Percentiles rank a stretch among this genome's conserved stretches.
phyloP scores from a whole-genome alignment of 2,329 filamentous ascomycete genomes.

The Zopfia rhizophila region DNA sequence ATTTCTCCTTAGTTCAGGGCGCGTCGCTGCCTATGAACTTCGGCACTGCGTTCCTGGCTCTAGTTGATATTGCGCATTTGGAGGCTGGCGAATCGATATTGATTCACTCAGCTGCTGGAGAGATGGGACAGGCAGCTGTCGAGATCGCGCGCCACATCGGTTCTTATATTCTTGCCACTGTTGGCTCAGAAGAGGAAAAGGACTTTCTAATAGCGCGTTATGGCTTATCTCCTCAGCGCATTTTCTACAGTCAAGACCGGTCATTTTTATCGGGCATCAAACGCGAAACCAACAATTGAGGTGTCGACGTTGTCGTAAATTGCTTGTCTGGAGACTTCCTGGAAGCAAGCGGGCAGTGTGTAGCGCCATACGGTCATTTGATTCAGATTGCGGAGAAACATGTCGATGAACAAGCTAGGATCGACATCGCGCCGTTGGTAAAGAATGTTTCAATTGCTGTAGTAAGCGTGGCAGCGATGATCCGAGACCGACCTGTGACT shows the following conservation, averaged over 20 bases:
- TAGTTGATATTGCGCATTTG: conserved; percentile 34
- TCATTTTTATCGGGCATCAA: conserved; percentile 33
- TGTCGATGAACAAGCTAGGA: too few relatives aligned
- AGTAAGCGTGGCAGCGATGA: too few relatives aligned
- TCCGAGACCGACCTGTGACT: too few relatives aligned
- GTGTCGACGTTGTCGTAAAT: conserved; percentile 49
- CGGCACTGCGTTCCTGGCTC: conserved; percentile 21
- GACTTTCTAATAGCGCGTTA: conserved; percentile 31
- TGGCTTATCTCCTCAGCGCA: conserved; percentile 38
- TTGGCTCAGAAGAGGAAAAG: conserved; percentile 37
- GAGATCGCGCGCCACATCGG: conserved; percentile 20
- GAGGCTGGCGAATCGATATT: conserved; percentile 37
- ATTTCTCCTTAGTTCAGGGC: conserved; percentile 21
- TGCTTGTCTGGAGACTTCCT: conserved; percentile 31
- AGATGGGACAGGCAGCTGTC: conserved; percentile 29
- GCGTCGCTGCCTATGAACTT: conserved; percentile 9
- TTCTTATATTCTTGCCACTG: conserved; percentile 24
- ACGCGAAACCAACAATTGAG: conserved; percentile 27
- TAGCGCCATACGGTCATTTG: conserved; percentile 47
- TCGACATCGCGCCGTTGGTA: too few relatives aligned
- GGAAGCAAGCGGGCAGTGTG: conserved; percentile 29
- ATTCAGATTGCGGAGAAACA: conserved; percentile 25
- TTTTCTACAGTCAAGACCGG: conserved; percentile 39
- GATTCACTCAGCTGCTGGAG: conserved; percentile 30
- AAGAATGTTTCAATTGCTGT: too few relatives aligned